Percentiles rank a stretch among this genome's conserved stretches.
Evolutionary conservation across 140 eudicot genomes (phyloP).

Genomic region (Anethum foeniculum): DNA sequence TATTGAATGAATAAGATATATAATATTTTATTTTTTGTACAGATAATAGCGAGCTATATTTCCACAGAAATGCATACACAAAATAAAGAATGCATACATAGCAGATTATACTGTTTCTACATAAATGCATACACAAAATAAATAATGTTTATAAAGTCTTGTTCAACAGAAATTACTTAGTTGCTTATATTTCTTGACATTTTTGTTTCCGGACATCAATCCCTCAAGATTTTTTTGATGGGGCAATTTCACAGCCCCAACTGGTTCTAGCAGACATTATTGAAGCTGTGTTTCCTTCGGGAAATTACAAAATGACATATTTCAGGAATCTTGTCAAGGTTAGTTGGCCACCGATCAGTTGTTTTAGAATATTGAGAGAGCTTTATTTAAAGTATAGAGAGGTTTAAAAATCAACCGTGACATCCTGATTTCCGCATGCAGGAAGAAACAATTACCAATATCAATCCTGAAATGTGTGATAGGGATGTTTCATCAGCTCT

Average conservation of each 20-base stretch:
- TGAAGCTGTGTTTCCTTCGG: constrained; percentile 79
- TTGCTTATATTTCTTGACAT: not conserved
- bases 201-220: not conserved
- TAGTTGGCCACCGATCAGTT: not conserved
- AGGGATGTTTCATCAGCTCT: constrained; percentile 54
- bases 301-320: constrained; percentile 73
- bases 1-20: too few species aligned
- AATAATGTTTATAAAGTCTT: not conserved
- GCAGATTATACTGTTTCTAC: not conserved
- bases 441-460: constrained; percentile 50
- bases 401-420: constrained; percentile 14
- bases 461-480: constrained; percentile 54
- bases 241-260: constrained; percentile 97
- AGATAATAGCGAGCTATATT: too few species aligned
- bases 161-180: not conserved
- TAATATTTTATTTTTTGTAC: too few species aligned
- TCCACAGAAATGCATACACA: too few species aligned
- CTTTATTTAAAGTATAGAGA: not conserved
- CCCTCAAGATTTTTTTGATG: constrained; percentile 74
- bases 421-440: constrained; percentile 23
- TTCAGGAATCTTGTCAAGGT: constrained; percentile 88
- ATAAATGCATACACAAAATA: not conserved
- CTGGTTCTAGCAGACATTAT: constrained; percentile 77
- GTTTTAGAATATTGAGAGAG: not conserved
- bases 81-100: too few species aligned